Evolutionary conservation across 2,329 filamentous ascomycete genomes (phyloP), one percentile per base, ranked within the genome.

Genomic region (Fusarium temperatum): DNA sequence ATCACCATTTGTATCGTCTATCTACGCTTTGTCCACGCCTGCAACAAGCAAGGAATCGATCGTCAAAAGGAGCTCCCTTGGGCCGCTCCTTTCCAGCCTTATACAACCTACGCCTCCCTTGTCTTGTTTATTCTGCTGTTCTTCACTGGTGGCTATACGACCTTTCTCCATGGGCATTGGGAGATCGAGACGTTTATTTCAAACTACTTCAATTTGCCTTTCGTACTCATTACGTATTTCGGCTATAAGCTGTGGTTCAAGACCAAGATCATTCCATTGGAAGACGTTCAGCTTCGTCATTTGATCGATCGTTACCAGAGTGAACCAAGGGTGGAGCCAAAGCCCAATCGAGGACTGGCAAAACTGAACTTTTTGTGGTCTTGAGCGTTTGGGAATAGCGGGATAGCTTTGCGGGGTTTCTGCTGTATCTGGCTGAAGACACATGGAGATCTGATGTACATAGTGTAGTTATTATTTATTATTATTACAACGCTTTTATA

Each of bases 61-160:
- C 59, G 63, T 4, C 59, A 56, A 15, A 64, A 63, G 9, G 59
- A 66, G 17, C 63, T 66, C n/a, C 50, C 63, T 20, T 66, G 32
- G 28, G 51, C 15, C 3, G 50, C 63, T 28, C 63, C 63, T 13
- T 64, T 66, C 42, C 50, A 64, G 42, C 59, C 42, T 4, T 64
- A 50, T 12, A 38, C 38, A 0, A 56, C 28, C 6, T 56, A 54
- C 24, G 59, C 24, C 8, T 66, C 28, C 10, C 20, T 66, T 17
- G 17, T 22, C 50, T 26, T 64, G 10, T 64, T 57, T 42, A 53
- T 66, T 20, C 13, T 51, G 17, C 44, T 64, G 10, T 48, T 56
- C 28, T 62, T 62, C 15, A 62, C 59, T 22, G 59, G 59, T 17
- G 48, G 36, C 30, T 62, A 22, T 39, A 56, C 59, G 9, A 62